These are phyloP conservation scores for Amaranthus cruentus DNA, from an alignment of 148 eudicot genomes.

Conservation along the genomic window DNA sequence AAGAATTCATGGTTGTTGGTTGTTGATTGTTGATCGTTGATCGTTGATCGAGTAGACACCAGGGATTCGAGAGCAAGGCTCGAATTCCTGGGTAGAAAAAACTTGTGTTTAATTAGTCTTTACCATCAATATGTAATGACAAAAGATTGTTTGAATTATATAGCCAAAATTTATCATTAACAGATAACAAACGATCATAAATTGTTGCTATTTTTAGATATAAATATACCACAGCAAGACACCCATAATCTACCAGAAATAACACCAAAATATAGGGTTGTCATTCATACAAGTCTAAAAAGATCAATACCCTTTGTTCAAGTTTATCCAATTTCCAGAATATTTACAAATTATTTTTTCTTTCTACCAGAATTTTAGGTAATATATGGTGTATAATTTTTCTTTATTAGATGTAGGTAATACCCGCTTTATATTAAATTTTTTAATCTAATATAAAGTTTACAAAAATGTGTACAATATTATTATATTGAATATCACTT, in stretches of 20 bases:
- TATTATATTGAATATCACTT: too few species aligned
- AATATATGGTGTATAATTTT: too few species aligned
- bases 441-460: too few species aligned
- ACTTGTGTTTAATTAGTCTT: background rate
- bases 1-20: constrained; percentile 15
- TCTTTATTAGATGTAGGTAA: too few species aligned
- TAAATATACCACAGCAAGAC: background rate
- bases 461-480: too few species aligned
- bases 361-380: too few species aligned
- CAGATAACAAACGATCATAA: background rate
- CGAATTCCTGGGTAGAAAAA: background rate
- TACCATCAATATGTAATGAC: background rate
- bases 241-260: background rate
- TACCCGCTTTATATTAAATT: too few species aligned
- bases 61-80: constrained; percentile 14
- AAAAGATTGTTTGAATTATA: background rate
- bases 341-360: too few species aligned
- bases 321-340: too few species aligned
- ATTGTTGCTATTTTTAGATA: background rate
- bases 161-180: background rate
- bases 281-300: background rate
- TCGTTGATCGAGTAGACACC: background rate
- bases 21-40: too few species aligned
- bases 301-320: too few species aligned
- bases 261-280: background rate